phyloP scores from a whole-genome alignment of 176 grass and related monocot species.

The Ananas comosus region DNA sequence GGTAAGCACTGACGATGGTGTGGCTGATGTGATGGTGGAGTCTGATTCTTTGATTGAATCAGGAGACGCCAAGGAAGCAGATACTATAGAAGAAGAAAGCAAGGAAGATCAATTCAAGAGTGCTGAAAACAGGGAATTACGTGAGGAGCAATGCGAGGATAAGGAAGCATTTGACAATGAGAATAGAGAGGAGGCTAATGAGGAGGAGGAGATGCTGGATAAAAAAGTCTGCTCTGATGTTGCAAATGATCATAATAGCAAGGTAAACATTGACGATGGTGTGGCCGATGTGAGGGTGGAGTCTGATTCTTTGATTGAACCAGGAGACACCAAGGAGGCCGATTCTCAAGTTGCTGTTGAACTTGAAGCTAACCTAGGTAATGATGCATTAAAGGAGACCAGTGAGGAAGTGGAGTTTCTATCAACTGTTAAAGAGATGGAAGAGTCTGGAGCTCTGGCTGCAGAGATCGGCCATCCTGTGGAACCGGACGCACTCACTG shows the following conservation, averaged over 20 bases:
- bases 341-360: not conserved
- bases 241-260: not conserved
- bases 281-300: not conserved
- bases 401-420: not conserved
- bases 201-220: not conserved
- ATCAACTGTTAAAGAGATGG: not conserved
- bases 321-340: not conserved
- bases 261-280: not conserved
- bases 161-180: not conserved
- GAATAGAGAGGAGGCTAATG: not conserved
- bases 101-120: not conserved
- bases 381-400: not conserved
- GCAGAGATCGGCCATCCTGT: not conserved
- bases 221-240: not conserved
- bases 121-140: not conserved
- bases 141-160: not conserved
- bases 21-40: not conserved
- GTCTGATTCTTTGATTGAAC: not conserved
- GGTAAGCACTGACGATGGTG: not conserved
- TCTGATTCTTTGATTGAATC: too few species aligned
- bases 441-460: not conserved
- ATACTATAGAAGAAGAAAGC: not conserved
- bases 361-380: not conserved
- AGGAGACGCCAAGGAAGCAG: not conserved
- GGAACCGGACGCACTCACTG: not conserved